phyloP scores from a whole-genome alignment of 345 rosid species.

The Moricandia moricandioides region DNA sequence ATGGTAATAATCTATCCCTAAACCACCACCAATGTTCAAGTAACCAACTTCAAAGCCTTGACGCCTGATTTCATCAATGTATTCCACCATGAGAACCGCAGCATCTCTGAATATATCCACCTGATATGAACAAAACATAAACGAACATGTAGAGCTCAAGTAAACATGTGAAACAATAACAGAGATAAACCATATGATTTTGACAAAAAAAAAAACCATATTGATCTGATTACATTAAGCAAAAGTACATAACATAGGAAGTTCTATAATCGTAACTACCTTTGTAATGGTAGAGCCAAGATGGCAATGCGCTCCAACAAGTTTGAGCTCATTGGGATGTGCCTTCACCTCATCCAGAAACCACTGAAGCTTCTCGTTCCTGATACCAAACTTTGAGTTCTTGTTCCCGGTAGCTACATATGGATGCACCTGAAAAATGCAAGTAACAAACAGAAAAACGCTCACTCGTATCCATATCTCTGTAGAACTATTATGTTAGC shows the following conservation, averaged over 20 bases:
- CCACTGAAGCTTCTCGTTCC: conserved; percentile 99
- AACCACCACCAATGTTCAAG: conserved; percentile 95
- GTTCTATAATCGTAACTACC: conserved; percentile 41
- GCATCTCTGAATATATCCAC: conserved; percentile 98
- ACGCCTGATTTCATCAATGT: conserved; percentile 77
- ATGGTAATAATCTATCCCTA: conserved; percentile 95
- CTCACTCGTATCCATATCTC: background rate
- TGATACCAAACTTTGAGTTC: conserved; percentile 96
- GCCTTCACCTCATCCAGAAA: conserved; percentile 94
- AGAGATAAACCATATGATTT: background rate
- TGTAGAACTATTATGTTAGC: background rate
- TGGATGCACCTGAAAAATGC: conserved; percentile 71
- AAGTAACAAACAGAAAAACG: conserved; percentile 7
- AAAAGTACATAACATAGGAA: background rate
- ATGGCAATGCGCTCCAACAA: conserved; percentile 98
- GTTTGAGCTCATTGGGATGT: conserved; percentile 81
- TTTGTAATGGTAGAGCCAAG: conserved; percentile 96
- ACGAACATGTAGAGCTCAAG: background rate
- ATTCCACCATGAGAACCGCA: conserved; percentile 84
- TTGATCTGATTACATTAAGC: background rate
- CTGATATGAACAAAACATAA: conserved; percentile 38
- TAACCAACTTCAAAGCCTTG: conserved; percentile 91
- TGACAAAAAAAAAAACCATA: no score
- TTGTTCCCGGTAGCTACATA: conserved; percentile 98
- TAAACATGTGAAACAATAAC: background rate